A percentile compares a stretch with the other conserved stretches of the same genome.
phyloP scores from a whole-genome alignment of 2,329 filamentous ascomycete genomes.

The Aschersonia sp. region DNA sequence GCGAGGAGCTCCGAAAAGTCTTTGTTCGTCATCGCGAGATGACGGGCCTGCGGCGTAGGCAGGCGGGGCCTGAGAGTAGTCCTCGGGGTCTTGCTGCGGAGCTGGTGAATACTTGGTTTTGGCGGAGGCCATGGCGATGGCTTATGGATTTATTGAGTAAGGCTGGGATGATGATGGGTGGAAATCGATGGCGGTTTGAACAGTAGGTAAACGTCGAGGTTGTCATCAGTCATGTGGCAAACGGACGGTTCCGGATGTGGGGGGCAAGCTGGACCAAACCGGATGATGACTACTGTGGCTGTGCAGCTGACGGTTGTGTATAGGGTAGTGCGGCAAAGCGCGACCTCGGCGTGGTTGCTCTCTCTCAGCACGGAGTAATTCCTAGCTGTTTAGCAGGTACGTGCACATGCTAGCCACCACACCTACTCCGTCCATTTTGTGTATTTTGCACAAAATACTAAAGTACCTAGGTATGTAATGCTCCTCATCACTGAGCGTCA shows the following conservation, averaged over 20 bases:
- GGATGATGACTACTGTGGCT: neutral
- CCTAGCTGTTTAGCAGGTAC: too few species aligned
- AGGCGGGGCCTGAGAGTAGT: slow-evolving; percentile 69
- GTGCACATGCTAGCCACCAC: too few species aligned
- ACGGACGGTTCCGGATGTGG: neutral
- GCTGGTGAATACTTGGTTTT: slow-evolving; percentile 74
- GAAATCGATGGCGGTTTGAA: neutral
- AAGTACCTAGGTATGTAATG: too few species aligned
- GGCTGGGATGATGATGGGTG: neutral
- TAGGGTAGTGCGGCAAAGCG: neutral
- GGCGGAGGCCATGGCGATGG: slow-evolving; percentile 42
- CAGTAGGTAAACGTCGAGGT: neutral
- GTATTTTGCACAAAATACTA: too few species aligned
- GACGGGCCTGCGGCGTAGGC: slow-evolving; percentile 52
- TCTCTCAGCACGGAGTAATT: too few species aligned
- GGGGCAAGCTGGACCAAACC: neutral
- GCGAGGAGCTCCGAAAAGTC: slow-evolving; percentile 55
- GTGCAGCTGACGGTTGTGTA: neutral
- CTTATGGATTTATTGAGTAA: neutral
- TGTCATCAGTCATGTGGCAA: neutral
- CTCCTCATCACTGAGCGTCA: too few species aligned
- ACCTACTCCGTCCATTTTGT: too few species aligned
- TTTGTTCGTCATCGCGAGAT: slow-evolving; percentile 35
- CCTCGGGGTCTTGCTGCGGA: slow-evolving; percentile 75
- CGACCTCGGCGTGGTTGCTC: too few species aligned